Base-by-base conservation (phyloP, 1,284 basidiomycete species). In the Kwoniella shivajii region DNA sequence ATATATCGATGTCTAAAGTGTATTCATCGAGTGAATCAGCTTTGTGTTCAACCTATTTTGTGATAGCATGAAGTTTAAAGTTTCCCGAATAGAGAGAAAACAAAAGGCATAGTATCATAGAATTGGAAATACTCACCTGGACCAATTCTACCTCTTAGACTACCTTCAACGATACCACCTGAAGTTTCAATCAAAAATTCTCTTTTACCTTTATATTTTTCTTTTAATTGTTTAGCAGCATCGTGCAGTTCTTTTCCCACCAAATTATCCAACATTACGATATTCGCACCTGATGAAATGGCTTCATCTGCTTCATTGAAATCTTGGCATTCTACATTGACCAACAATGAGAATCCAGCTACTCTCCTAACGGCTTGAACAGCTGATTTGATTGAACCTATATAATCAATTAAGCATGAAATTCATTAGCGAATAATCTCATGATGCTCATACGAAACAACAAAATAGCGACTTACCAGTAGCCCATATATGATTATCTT, bases 401-500 rank as follows among this genome's bases (percentile, higher is more conserved):
- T 10, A n/a, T 30, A 38, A n/a, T n/a, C n/a, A n/a, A n/a, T n/a
- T n/a, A 20, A 2, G 5, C 18, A 22, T n/a, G n/a, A n/a, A n/a
- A n/a, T n/a, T n/a, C 37, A 50, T 14, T 27, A 16, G 6, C 16
- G 34, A n/a, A n/a, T 3, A 26, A n/a, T 1, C 18, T 24, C 49
- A 1, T 26, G n/a, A n/a, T n/a, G n/a, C n/a, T n/a, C n/a, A n/a
- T n/a, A n/a, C n/a, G n/a, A n/a, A n/a, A n/a, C n/a, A 34, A 43
- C 31, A 42, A 27, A 37, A 20, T 39, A 34, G 9, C 24, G 13
- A 69, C 81, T 65, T 67, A 87, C 92, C 92, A 27, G 88, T 90
- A 6, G 92, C 94, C 94, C 93, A 98, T 72, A 99, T 92, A 74
- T 99, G 96, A 76, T 99, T 99, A 74, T 99, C 95, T 79, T 99